Evolutionary conservation across 257 asterid species (phyloP).

Genomic region (Solanum chiquidenum): DNA sequence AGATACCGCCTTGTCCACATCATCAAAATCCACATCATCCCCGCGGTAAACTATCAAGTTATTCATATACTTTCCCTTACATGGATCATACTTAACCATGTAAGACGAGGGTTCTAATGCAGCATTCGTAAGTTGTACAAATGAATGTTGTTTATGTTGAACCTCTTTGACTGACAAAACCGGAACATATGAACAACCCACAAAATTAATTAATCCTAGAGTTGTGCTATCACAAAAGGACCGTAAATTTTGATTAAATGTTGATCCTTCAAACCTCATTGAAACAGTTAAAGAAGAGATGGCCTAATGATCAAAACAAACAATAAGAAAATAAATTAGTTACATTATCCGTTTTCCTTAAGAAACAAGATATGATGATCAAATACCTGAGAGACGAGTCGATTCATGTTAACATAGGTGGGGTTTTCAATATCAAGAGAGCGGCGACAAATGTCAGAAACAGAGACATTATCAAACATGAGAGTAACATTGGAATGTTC

Average conservation of each 20-base stretch:
- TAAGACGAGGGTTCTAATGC: background rate
- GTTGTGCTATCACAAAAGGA: too few species aligned
- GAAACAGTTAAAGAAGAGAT: background rate
- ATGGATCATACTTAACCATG: background rate
- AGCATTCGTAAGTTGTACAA: background rate
- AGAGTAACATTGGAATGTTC: background rate
- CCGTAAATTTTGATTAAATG: background rate
- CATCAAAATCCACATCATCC: background rate
- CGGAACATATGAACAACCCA: background rate
- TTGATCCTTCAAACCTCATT: background rate
- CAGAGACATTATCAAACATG: background rate
- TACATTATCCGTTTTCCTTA: too few species aligned
- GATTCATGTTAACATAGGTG: conserved; percentile 5
- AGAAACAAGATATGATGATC: background rate
- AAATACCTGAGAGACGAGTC: conserved; percentile 6
- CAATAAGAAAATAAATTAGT: background rate
- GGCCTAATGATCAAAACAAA: background rate
- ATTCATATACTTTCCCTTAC: accelerated
- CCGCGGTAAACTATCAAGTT: background rate
- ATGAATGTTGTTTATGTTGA: background rate
- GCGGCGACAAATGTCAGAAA: background rate
- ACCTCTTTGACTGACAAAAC: background rate
- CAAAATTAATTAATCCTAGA: background rate
- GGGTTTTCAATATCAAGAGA: background rate
- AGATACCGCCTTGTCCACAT: background rate